Base-by-base conservation (phyloP, 441 rosid genomes). In the Brassica balearica region DNA sequence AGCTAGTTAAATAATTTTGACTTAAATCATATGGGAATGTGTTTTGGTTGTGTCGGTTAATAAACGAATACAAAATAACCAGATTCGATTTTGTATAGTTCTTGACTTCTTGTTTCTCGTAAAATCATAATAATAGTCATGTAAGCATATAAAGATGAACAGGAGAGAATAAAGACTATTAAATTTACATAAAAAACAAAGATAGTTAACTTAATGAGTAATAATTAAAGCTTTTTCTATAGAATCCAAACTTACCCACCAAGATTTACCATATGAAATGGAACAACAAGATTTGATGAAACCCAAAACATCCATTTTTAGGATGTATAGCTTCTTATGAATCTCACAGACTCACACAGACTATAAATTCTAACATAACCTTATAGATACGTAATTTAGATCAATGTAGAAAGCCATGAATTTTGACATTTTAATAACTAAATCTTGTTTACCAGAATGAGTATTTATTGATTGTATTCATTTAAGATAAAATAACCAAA, bases 1-100 rank as follows among this genome's bases (percentile, higher is more conserved):
- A 61, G 65, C 58, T 76, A 69, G 38, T 62, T 43, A 66, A 66
- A 5, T 11, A 65, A 65, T 19, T 19, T 19, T 5, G 8, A 22
- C 53, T 59, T 29, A 5, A 32, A 64, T 51, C 65, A 63, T 63
- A 6, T 19, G 53, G 58, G 25, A 51, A 34, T 43, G 9, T 53
- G 20, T 69, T 53, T 69, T 15, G 8, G 34, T 25, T 68, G 60
- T 38, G 56, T 74, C 8, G 60, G 67, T 65, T 56, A 46, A 65
- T 65, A 58, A 8, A 32, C 41, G 43, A 69, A 32, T 46, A 14
- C 29, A 51, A 65, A 36, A 34, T 48, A 62, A 69, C n/a, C 6
- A 62, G 2, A 8, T 64, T 65, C 61, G 59, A 63, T 65, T 65
- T 53, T 36, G 61, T 71, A 53, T 51, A 63, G 43, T 22, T 53